phyloP scores from a whole-genome alignment of 2,329 filamentous ascomycete species.

The Coleophoma eucalyptorum region DNA sequence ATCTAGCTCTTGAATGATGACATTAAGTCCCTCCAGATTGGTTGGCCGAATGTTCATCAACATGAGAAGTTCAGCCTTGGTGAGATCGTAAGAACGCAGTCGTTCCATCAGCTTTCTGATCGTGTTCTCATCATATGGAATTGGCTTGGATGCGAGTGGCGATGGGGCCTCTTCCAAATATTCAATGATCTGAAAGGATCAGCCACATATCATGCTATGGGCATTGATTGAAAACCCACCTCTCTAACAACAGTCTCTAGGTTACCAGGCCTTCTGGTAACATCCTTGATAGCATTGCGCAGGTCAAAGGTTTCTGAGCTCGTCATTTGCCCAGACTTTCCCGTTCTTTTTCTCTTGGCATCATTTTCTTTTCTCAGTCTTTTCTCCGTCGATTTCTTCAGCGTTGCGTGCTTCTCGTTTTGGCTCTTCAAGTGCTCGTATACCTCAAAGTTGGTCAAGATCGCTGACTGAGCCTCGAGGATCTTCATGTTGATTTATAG shows the following conservation, averaged over 20 bases:
- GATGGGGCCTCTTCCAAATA: conserved; percentile 53
- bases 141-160: conserved; percentile 40
- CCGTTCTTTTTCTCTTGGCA: conserved; percentile 5
- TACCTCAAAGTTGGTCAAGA: conserved; percentile 72
- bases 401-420: conserved; percentile 23
- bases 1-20: conserved; percentile 62
- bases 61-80: conserved; percentile 67
- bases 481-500: conserved; percentile 54
- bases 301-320: conserved; percentile 10
- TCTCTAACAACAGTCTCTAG: conserved; percentile 61
- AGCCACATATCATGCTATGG: conserved; percentile 4
- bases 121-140: conserved; percentile 44
- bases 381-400: conserved; percentile 32
- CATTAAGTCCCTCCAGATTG: conserved; percentile 53
- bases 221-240: conserved; percentile 37
- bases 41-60: conserved; percentile 62
- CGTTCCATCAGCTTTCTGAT: conserved; percentile 50
- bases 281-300: conserved; percentile 13
- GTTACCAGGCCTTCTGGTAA: conserved; percentile 44
- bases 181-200: conserved; percentile 46
- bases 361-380: conserved; percentile 23
- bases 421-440: conserved; percentile 60
- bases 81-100: conserved; percentile 54
- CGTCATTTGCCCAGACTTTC: conserved; percentile 4
- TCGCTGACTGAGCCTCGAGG: conserved; percentile 64